These are phyloP conservation scores for Leptosphaerulina australis DNA, from an alignment of 2,329 filamentous ascomycete species.

Conservation along the genomic window DNA sequence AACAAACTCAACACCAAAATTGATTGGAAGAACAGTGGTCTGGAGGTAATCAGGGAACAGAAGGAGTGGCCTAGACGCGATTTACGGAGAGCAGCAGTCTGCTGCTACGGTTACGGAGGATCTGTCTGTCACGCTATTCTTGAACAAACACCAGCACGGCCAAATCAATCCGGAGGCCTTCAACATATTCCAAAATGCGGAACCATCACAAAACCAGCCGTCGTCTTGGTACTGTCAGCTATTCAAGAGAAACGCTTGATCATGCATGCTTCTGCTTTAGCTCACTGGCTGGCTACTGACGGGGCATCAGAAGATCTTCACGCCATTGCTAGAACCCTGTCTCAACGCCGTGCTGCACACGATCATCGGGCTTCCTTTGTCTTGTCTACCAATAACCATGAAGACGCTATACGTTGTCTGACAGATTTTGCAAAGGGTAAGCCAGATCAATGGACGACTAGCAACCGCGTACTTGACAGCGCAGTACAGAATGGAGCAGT, in stretches of 20 bases:
- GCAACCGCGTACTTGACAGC: constrained; percentile 19
- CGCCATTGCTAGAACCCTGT: constrained; percentile 36
- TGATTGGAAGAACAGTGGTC: constrained; percentile 26
- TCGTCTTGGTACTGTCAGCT: constrained; percentile 35
- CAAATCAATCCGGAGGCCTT: neutral
- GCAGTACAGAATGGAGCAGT: constrained; percentile 28
- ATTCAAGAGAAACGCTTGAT: constrained; percentile 43
- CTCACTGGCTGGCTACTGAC: constrained; percentile 30
- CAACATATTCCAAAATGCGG: neutral
- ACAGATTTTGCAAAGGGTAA: constrained; percentile 19
- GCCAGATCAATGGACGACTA: constrained; percentile 5
- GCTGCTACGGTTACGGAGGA: constrained; percentile 55
- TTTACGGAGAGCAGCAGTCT: constrained; percentile 49
- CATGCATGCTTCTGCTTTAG: constrained; percentile 26
- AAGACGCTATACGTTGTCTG: constrained; percentile 29
- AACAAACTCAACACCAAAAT: constrained; percentile 44
- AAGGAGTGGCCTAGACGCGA: constrained; percentile 29
- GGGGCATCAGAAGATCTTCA: constrained; percentile 24
- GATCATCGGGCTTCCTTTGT: constrained; percentile 39
- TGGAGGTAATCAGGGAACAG: constrained; percentile 13
- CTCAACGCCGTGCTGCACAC: constrained; percentile 43
- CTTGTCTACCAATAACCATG: constrained; percentile 18
- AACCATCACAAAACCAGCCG: neutral
- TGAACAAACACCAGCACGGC: constrained; percentile 38
- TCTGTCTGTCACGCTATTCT: constrained; percentile 53